phyloP scores from a whole-genome alignment of 2,329 filamentous ascomycete genomes.

The Graphiopsis chlorocephala region DNA sequence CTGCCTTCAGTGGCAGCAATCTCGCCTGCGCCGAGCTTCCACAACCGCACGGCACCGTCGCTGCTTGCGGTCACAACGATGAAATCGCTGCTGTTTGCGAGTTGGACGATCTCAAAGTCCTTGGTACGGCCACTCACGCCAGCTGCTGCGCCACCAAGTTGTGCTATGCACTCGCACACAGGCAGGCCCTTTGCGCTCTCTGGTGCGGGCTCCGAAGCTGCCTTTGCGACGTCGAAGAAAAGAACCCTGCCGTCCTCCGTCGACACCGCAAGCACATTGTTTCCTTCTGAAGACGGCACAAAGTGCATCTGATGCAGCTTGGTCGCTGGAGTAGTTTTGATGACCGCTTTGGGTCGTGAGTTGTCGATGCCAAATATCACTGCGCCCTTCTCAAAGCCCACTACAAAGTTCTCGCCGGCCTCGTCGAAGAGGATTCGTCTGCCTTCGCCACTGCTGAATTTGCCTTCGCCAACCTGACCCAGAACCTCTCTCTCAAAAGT shows the following conservation, averaged over 20 bases:
- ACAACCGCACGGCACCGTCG: constrained; percentile 80
- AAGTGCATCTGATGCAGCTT: constrained; percentile 85
- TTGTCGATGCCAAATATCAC: constrained; percentile 80
- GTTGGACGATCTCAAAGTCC: constrained; percentile 70
- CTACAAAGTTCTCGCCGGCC: constrained; percentile 76
- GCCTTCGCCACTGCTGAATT: constrained; percentile 77
- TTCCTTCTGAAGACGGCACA: constrained; percentile 49
- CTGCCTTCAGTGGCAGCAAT: constrained; percentile 15
- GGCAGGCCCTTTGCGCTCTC: constrained; percentile 42
- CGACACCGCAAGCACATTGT: constrained; percentile 64
- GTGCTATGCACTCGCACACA: constrained; percentile 57
- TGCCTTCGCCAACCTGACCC: constrained; percentile 70
- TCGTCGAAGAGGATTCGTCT: constrained; percentile 76
- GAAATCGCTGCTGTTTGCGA: constrained; percentile 35
- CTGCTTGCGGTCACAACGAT: constrained; percentile 75
- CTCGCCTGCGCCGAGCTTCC: constrained; percentile 45
- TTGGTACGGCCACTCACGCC: constrained; percentile 75
- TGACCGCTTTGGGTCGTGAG: constrained; percentile 72
- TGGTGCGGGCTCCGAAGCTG: constrained; percentile 43
- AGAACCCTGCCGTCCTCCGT: constrained; percentile 88
- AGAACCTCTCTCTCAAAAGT: constrained; percentile 76
- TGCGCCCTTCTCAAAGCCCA: constrained; percentile 82
- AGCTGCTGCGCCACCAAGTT: constrained; percentile 66
- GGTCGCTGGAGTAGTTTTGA: constrained; percentile 64
- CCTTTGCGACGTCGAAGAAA: constrained; percentile 68